These are phyloP conservation scores for Kurtzmaniella natalensis DNA, from an alignment of 1,139 yeast species.

Conservation along the genomic window DNA sequence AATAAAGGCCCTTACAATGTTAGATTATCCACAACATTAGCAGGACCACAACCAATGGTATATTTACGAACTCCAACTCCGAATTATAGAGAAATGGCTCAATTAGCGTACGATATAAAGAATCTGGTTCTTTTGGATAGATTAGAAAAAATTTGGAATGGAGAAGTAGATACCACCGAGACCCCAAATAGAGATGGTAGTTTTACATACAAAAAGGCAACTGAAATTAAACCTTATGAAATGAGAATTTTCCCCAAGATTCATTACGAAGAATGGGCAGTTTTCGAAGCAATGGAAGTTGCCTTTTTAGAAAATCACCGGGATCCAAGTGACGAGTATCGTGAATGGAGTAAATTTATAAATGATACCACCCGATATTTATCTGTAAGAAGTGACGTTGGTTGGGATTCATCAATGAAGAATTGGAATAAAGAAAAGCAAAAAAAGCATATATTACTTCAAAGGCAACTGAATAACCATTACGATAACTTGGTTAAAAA, in stretches of 20 bases:
- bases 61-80: conserved; percentile 26
- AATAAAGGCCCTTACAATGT: conserved; percentile 38
- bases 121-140: conserved; percentile 22
- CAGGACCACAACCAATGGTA: conserved; percentile 31
- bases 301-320: conserved; percentile 11
- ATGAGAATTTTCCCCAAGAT: conserved; percentile 26
- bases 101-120: conserved; percentile 31
- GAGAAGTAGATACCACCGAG: conserved; percentile 9
- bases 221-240: conserved; percentile 17
- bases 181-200: conserved; percentile 24
- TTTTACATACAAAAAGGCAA: conserved; percentile 23
- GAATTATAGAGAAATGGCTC: conserved; percentile 15
- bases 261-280: conserved; percentile 24
- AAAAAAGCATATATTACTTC: conserved; percentile 17
- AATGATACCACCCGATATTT: neutral
- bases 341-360: neutral
- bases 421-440: conserved; percentile 6
- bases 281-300: conserved; percentile 38
- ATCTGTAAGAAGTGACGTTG: neutral
- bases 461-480: conserved; percentile 20
- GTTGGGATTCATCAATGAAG: neutral
- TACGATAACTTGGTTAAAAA: conserved; percentile 17
- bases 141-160: conserved; percentile 27
- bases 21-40: conserved; percentile 23
- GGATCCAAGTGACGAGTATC: neutral